phyloP scores from a whole-genome alignment of 2,329 filamentous ascomycete genomes.

The Fusarium brachygibbosum region DNA sequence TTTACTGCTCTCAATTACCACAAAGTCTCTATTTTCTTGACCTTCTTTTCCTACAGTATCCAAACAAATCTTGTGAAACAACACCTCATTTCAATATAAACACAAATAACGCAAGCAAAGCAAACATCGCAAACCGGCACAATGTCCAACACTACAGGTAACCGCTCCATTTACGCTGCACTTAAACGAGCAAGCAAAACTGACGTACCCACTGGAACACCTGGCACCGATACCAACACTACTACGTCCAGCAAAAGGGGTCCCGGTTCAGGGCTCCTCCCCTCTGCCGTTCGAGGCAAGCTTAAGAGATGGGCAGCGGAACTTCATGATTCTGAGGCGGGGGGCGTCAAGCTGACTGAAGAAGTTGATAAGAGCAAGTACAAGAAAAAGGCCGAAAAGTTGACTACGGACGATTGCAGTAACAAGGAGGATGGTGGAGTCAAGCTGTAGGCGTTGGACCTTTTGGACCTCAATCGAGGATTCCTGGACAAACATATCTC shows the following conservation, averaged over 20 bases:
- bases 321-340: neutral
- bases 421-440: slow-evolving; percentile 13
- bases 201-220: neutral
- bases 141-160: slow-evolving; percentile 4
- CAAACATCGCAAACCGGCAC: neutral
- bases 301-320: neutral
- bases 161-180: rapidly evolving
- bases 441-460: neutral
- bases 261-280: neutral
- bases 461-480: neutral
- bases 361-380: neutral
- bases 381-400: neutral
- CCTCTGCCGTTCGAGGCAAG: neutral
- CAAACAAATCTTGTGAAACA: neutral
- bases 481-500: neutral
- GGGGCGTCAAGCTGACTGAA: neutral
- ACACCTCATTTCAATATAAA: neutral
- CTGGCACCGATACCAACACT: neutral
- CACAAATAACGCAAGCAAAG: neutral
- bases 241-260: too few species aligned
- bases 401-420: neutral
- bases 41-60: neutral
- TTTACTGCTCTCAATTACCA: neutral
- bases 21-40: neutral
- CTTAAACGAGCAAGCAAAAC: neutral